Conservation (phyloP, 805 yeast species). For the Saccharomyces paradoxus region DNA sequence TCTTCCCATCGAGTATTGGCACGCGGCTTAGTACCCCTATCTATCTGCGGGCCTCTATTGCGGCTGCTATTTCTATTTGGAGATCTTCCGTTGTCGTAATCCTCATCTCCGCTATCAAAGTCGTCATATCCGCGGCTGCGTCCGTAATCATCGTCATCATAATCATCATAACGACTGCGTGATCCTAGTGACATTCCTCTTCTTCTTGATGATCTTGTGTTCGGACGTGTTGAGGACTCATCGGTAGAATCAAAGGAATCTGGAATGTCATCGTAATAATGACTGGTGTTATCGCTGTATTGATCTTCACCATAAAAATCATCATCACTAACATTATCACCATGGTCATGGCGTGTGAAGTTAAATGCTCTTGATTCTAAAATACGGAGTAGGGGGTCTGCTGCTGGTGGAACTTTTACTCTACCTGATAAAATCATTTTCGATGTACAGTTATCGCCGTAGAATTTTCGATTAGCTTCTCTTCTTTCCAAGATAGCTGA, state of each 20-base stretch:
- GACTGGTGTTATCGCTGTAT: conserved; percentile 18
- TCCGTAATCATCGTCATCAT: background rate
- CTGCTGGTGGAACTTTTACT: conserved; percentile 83
- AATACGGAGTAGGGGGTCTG: conserved; percentile 77
- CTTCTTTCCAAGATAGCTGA: conserved; percentile 94
- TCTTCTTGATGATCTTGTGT: conserved; percentile 25
- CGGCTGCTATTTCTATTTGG: background rate
- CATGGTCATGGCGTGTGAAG: conserved; percentile 50
- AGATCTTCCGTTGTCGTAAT: background rate
- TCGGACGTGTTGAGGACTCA: conserved; percentile 15
- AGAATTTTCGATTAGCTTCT: conserved; percentile 92
- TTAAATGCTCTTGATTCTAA: conserved; percentile 79
- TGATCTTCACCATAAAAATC: conserved; percentile 47
- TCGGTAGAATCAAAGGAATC: conserved; percentile 35
- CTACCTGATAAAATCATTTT: conserved; percentile 73
- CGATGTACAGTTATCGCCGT: conserved; percentile 83
- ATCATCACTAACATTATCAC: conserved; percentile 59
- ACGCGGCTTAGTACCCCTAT: background rate
- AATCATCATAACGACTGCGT: conserved; percentile 13
- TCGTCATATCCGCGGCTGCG: conserved; percentile 1
- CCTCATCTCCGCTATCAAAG: background rate
- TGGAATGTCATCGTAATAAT: conserved; percentile 51
- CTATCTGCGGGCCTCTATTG: background rate
- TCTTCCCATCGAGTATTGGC: background rate
- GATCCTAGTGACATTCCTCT: conserved; percentile 19